phyloP scores from a whole-genome alignment of 192 early-diverging fungal genomes.

The Thamnidium elegans region DNA sequence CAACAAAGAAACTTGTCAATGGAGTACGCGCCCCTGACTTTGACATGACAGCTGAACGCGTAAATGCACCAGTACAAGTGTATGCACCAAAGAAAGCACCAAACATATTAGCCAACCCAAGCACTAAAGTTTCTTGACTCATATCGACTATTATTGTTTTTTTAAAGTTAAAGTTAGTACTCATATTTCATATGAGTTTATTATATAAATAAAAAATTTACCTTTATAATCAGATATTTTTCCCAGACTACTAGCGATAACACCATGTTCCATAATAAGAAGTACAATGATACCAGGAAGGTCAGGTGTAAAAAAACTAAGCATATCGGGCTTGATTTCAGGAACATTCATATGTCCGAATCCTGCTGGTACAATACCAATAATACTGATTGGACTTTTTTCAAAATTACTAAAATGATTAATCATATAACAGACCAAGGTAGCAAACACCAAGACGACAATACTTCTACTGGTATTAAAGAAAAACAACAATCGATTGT shows the following conservation, averaged over 20 bases:
- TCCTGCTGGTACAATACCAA: constrained; percentile 72
- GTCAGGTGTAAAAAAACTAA: constrained; percentile 50
- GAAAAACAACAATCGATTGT: constrained; percentile 55
- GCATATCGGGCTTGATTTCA: constrained; percentile 43
- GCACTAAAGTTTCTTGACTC: constrained; percentile 88
- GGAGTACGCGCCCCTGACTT: constrained; percentile 84
- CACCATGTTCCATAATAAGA: constrained; percentile 86
- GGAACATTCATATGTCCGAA: constrained; percentile 64
- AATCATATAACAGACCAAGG: constrained; percentile 64
- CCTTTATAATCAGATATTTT: constrained; percentile 80
- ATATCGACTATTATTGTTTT: constrained; percentile 41
- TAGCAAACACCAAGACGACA: constrained; percentile 75
- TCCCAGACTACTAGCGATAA: constrained; percentile 86
- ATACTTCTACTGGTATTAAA: constrained; percentile 70
- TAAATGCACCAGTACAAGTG: constrained; percentile 92
- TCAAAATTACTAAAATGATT: constrained; percentile 39
- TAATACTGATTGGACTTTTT: constrained; percentile 55
- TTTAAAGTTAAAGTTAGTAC: neutral
- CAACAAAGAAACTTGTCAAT: constrained; percentile 75
- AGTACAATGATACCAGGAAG: constrained; percentile 69
- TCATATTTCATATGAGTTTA: neutral
- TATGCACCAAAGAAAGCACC: constrained; percentile 86
- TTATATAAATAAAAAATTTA: constrained; percentile 31
- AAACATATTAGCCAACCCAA: constrained; percentile 85
- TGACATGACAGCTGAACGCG: constrained; percentile 88